Base-by-base conservation (phyloP, 192 early-diverging fungal genomes). In the Coemansia sp. region DNA sequence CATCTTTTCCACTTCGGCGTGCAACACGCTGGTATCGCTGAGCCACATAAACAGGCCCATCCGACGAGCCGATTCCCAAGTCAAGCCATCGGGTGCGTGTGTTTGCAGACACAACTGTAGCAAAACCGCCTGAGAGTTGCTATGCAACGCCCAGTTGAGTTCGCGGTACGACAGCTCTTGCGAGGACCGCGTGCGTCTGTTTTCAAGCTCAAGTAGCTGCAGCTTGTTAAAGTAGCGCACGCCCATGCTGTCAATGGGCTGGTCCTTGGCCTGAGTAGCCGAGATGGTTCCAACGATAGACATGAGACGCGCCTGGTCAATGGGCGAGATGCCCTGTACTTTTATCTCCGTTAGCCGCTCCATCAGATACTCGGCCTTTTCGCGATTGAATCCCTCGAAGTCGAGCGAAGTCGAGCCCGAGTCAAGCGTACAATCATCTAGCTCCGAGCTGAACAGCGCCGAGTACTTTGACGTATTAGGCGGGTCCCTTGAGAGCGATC, bases 31-130 rank as follows among this genome's bases (percentile, higher is more conserved):
- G 48, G 82, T 81, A 64, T 93, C 92, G 17, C 86, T 85, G 48
- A 98, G 84, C 96, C 96, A 98, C 25, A 91, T 85, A 63, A 91
- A 92, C 38, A 96, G 74, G 29, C 96, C 96, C 41, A 96, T 85
- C 2, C 88, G 83, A 55, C 88, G 88, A 1, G 94, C 95, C 32
- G 92, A 89, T 27, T 80, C 78, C 95, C 96, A 98, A 14, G 88
- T 77, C 36, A 97, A 71, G 17, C 90, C 92, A 0, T 79, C 78
- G 39, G 87, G 82, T 36, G 79, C 84, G 8, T 85, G 80, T 14
- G 59, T 62, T 61, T 80, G 68, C 8, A 68, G 68, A 12, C 73
- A 76, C 8, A 70, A 12, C 19, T 82, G 77, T 34, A 85, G 41
- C 44, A 83, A 61, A 46, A 72, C 72, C 0, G 66, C 92, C 84